These are phyloP conservation scores for Leishmania tarentolae DNA, from an alignment of 208 protist species.

Conservation along the genomic window DNA sequence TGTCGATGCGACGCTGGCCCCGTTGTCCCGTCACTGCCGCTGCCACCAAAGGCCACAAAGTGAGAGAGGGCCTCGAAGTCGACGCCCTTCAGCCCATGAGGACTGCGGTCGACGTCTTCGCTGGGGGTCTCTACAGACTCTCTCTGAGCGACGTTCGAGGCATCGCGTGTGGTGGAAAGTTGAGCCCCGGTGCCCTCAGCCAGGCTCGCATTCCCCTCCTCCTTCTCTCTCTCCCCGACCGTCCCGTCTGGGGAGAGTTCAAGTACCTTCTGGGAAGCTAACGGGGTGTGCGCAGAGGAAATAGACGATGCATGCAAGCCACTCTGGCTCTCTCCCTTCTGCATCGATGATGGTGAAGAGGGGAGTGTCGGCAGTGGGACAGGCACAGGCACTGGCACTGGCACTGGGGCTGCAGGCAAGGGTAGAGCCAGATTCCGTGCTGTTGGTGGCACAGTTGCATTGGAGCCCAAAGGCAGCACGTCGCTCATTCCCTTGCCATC, in stretches of 20 bases:
- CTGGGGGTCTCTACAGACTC: slow-evolving; percentile 11
- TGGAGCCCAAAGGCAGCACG: background rate
- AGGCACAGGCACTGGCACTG: background rate
- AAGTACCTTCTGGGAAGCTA: background rate
- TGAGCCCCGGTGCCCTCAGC: background rate
- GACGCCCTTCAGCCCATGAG: slow-evolving; percentile 4
- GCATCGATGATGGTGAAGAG: background rate
- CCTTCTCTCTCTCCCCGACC: background rate
- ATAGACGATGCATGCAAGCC: background rate
- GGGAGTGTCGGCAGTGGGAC: background rate
- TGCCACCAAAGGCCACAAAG: slow-evolving; percentile 50
- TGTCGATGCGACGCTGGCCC: background rate
- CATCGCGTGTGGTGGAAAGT: background rate
- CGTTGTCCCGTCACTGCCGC: background rate
- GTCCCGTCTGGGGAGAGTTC: background rate
- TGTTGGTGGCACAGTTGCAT: background rate
- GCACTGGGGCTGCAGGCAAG: background rate
- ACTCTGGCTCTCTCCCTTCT: background rate
- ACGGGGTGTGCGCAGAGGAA: background rate
- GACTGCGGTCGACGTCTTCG: background rate
- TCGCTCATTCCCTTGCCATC: background rate
- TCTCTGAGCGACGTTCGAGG: background rate
- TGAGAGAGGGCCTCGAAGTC: slow-evolving; percentile 41
- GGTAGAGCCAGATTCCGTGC: background rate
- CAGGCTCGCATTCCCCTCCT: background rate